These are phyloP conservation scores for Stephanodiscus minutulus DNA, from an alignment of 108 stramenopile genomes.

Conservation along the genomic window DNA sequence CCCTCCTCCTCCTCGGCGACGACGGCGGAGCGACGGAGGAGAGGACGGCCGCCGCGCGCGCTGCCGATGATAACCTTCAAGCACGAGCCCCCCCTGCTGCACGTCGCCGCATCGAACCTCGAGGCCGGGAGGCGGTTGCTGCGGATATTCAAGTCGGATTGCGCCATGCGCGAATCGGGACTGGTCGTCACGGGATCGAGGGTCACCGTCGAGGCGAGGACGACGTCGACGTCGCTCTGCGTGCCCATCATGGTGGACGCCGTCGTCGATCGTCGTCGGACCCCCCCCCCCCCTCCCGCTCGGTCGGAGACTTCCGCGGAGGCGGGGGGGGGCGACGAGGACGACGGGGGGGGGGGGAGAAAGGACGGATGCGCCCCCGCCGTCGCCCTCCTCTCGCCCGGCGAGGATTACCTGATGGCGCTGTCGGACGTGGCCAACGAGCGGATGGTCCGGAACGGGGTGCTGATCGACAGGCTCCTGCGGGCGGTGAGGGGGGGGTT, in stretches of 20 bases:
- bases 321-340: neutral
- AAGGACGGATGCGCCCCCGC: too few species aligned
- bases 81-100: conserved; percentile 82
- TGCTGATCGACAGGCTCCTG: conserved; percentile 57
- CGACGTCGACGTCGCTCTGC: too few species aligned
- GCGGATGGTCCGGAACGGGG: conserved; percentile 59
- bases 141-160: conserved; percentile 56
- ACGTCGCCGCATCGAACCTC: conserved; percentile 71
- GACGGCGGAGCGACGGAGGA: neutral
- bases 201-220: conserved; percentile 37
- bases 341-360: neutral
- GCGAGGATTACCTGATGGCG: conserved; percentile 49
- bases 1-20: neutral
- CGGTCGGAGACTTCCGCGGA: too few species aligned
- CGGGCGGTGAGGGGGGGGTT: conserved; percentile 40
- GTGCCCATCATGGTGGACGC: too few species aligned
- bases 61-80: conserved; percentile 60
- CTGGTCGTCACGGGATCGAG: conserved; percentile 65
- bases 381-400: conserved; percentile 3
- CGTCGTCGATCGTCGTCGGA: neutral
- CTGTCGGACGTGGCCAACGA: conserved; percentile 66
- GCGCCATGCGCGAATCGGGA: conserved; percentile 86
- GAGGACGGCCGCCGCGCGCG: too few species aligned
- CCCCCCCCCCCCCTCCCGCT: too few species aligned
- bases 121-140: conserved; percentile 58